Conservation (phyloP, 2,329 filamentous ascomycete genomes). For the Neonectria hederae region DNA sequence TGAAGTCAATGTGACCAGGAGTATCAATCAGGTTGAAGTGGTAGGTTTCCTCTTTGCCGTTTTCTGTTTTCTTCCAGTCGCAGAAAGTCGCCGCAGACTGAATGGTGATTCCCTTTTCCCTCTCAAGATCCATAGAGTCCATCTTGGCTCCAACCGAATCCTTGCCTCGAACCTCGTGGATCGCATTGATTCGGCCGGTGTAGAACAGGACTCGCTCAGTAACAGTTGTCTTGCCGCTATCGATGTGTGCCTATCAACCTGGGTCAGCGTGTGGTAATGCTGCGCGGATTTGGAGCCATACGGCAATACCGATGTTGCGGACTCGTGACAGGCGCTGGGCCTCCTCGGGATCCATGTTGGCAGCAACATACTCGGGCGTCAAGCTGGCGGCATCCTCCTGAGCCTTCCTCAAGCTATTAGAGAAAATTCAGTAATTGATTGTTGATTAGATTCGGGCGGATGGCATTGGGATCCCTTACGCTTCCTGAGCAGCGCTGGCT, state of each 20-base stretch:
- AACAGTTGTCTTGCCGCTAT: constrained; percentile 96
- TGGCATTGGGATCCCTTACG: constrained; percentile 43
- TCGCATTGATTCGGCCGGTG: constrained; percentile 94
- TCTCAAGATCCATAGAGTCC: constrained; percentile 99
- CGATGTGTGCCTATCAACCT: constrained; percentile 82
- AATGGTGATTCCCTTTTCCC: constrained; percentile 99
- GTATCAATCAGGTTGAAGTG: constrained; percentile 99
- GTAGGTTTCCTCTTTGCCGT: constrained; percentile 88
- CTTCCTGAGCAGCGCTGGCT: constrained; percentile 52
- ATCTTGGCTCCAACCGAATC: constrained; percentile 98
- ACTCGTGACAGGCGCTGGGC: constrained; percentile 80
- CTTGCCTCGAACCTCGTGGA: constrained; percentile 95
- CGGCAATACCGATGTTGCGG: constrained; percentile 97
- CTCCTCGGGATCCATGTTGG: constrained; percentile 84
- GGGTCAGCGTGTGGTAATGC: constrained; percentile 27
- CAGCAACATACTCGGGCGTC: constrained; percentile 71
- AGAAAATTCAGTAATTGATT: constrained; percentile 27
- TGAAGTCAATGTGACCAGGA: constrained; percentile 98
- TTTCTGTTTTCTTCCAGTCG: constrained; percentile 90
- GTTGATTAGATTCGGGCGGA: neutral
- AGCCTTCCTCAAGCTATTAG: constrained; percentile 58
- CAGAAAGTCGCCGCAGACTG: constrained; percentile 98
- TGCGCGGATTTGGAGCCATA: constrained; percentile 51
- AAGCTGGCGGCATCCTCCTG: constrained; percentile 62
- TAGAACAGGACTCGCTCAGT: constrained; percentile 98